Conservation (phyloP, 164 flowering plant genomes). For the Vitis amurensis region DNA sequence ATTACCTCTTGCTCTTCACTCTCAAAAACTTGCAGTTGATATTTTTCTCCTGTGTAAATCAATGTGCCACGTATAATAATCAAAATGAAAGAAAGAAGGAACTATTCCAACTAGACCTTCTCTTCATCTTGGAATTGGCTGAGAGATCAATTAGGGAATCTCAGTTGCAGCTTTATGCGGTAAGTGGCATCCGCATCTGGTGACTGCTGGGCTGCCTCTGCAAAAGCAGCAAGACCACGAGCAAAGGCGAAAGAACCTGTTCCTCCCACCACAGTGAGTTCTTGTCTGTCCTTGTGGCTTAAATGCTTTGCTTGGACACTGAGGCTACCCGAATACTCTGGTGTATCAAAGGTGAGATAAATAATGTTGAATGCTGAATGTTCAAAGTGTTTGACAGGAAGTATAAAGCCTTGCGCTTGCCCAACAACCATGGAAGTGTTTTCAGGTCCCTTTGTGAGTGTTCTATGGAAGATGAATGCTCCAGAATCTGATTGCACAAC, state of each 20-base stretch:
- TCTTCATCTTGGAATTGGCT: constrained; percentile 33
- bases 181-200: constrained; percentile 37
- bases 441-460: constrained; percentile 67
- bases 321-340: constrained; percentile 61
- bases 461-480: constrained; percentile 66
- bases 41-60: too few species aligned
- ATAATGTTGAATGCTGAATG: constrained; percentile 67
- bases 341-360: constrained; percentile 61
- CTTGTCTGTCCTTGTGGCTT: constrained; percentile 33
- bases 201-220: constrained; percentile 20
- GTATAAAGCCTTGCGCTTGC: constrained; percentile 76
- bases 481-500: constrained; percentile 20
- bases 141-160: constrained; percentile 46
- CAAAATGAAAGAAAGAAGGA: too few species aligned
- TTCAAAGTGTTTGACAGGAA: constrained; percentile 62
- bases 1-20: too few species aligned
- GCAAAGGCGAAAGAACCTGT: constrained; percentile 90
- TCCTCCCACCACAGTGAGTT: constrained; percentile 77
- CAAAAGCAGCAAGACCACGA: constrained; percentile 65
- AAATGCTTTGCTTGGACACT: constrained; percentile 58
- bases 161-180: constrained; percentile 60
- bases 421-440: constrained; percentile 70
- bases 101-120: background rate
- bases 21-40: too few species aligned
- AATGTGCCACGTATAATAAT: too few species aligned